Base-by-base conservation (phyloP, 345 rosid species). In the Noccaea bulbosa region DNA sequence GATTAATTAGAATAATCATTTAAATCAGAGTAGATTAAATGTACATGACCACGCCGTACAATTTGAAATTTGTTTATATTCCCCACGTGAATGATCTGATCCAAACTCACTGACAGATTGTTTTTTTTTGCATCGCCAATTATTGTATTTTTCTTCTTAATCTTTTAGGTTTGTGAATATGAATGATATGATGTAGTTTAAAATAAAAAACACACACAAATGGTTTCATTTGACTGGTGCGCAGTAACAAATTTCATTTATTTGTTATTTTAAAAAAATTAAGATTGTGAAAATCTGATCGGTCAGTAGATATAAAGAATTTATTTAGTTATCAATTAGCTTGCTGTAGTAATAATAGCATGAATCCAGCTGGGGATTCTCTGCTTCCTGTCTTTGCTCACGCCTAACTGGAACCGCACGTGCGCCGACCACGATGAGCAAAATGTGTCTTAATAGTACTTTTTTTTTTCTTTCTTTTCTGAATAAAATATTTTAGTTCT, bases 381-480 rank as follows among this genome's bases (percentile, higher is more conserved):
- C 54, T 71, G 78, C 77, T 78, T 32, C 55, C 75, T 62, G 79
- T 56, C 62, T 70, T 63, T 64, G 55, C 39, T 77, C 83, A 74
- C 64, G 79, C 77, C 67, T 53, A 41, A 77, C 80, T 82, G 86
- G 80, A 84, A 11, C 72, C 75, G 64, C 88, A 82, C 78, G 82
- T 80, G 85, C 65, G 59, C 76, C 43, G 39, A 20, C 37, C 79
- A 51, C 77, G 6, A 37, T 54, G 34, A 33, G 70, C 71, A 39
- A 52, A 8, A 39, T 62, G 41, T 37, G 35, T 52, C 16, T 39
- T 67, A 11, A 14, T 51, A 2, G 15, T n/a, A n/a, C n/a, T n/a
- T n/a, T n/a, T 27, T 10, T 11, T 11, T 32, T 11, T 5, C 4
- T 8, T 39, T 9, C 30, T 49, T 50, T 11, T 59, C 7, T 7